phyloP scores from a whole-genome alignment of 192 early-diverging fungal genomes.

The Gigaspora rosea region DNA sequence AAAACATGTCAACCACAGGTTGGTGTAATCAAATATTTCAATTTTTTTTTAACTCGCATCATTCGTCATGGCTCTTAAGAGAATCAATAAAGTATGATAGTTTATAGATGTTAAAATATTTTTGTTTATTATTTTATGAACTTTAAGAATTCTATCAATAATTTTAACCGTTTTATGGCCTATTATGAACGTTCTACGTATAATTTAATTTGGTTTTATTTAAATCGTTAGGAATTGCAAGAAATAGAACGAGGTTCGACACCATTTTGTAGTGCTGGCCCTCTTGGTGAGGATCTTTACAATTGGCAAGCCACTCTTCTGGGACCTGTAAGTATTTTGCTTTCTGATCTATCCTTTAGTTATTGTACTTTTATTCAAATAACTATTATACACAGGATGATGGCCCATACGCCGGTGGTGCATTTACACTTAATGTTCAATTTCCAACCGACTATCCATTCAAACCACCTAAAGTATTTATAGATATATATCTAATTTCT shows the following conservation, averaged over 20 bases:
- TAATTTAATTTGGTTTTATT: no score
- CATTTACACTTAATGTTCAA: not conserved
- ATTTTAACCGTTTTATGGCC: no score
- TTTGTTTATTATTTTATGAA: no score
- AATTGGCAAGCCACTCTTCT: conserved; percentile 99
- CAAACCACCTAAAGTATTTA: not conserved
- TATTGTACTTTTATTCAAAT: not conserved
- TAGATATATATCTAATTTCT: not conserved
- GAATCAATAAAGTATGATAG: no score
- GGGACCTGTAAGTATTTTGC: conserved; percentile 75
- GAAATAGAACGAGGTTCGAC: conserved; percentile 96
- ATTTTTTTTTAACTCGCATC: no score
- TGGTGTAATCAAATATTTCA: no score
- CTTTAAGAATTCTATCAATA: no score
- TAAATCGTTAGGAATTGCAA: conserved; percentile 71
- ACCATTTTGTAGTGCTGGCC: conserved; percentile 95
- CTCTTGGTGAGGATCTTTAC: conserved; percentile 86
- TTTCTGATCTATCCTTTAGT: not conserved
- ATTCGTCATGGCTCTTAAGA: no score
- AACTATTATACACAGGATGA: not conserved
- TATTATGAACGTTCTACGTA: no score
- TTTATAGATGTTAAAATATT: no score
- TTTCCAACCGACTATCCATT: not conserved
- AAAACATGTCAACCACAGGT: not conserved
- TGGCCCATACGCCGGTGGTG: no score